A percentile compares a stretch with the other conserved stretches of the same genome.
Evolutionary conservation across 2,329 filamentous ascomycete genomes (phyloP).

Genomic region (Cercospora zeina): DNA sequence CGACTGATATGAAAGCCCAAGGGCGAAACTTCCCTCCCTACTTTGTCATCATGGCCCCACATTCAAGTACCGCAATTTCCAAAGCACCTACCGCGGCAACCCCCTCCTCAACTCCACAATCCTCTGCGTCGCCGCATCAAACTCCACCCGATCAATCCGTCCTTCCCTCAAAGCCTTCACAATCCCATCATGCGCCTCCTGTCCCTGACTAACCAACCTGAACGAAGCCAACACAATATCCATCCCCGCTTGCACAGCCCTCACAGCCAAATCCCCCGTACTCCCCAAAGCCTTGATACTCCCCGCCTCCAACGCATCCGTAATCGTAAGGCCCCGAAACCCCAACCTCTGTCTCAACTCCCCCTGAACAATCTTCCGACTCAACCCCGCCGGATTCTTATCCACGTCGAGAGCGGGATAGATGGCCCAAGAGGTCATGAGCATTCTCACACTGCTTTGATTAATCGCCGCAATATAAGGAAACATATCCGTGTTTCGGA

Average conservation of each 20-base stretch:
- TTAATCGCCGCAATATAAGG: slow-evolving; percentile 22
- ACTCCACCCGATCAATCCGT: slow-evolving; percentile 18
- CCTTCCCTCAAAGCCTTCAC: slow-evolving; percentile 18
- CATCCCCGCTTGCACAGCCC: slow-evolving; percentile 24
- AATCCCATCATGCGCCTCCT: slow-evolving; percentile 17
- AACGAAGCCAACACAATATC: slow-evolving; percentile 24
- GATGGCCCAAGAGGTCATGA: slow-evolving; percentile 27
- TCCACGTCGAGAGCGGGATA: slow-evolving; percentile 23
- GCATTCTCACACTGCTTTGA: slow-evolving; percentile 16
- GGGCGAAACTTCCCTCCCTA: no score
- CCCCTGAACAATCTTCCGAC: slow-evolving; percentile 18
- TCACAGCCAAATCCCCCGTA: slow-evolving; percentile 19
- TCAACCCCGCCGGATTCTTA: slow-evolving; percentile 20
- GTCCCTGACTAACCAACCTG: slow-evolving; percentile 20
- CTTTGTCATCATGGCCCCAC: no score
- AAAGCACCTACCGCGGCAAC: slow-evolving; percentile 1
- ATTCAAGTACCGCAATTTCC: background rate
- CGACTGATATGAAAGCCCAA: no score
- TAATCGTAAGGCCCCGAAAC: slow-evolving; percentile 27
- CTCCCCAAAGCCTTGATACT: slow-evolving; percentile 21
- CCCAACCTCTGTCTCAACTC: slow-evolving; percentile 22
- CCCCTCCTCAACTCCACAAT: slow-evolving; percentile 21
- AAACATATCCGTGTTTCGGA: slow-evolving; percentile 20
- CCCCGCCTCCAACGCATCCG: slow-evolving; percentile 27
- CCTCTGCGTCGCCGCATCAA: slow-evolving; percentile 20